Conservation (phyloP, 148 eudicot species). For the Fagopyrum esculentum region DNA sequence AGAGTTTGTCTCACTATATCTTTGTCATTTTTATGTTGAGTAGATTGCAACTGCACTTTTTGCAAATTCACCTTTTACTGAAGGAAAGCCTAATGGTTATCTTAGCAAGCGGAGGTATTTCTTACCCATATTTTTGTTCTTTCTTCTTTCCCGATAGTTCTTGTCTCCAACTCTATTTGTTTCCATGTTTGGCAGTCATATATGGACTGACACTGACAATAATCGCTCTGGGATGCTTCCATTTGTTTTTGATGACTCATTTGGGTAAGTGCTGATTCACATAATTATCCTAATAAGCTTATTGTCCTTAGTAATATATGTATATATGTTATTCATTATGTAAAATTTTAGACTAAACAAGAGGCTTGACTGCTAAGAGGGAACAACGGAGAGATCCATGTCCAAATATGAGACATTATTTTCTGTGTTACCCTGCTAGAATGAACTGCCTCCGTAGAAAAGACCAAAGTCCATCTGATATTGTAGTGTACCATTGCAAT, state of each 20-base stretch:
- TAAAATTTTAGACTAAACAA: not conserved
- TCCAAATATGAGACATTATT: not conserved
- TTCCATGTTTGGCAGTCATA: constrained; percentile 47
- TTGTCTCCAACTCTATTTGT: constrained; percentile 14
- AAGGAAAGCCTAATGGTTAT: constrained; percentile 95
- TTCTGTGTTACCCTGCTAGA: not conserved
- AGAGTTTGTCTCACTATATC: not conserved
- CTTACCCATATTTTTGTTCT: not conserved
- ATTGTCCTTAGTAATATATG: not conserved
- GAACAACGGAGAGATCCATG: not conserved
- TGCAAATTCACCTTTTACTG: constrained; percentile 98
- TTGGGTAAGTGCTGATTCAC: constrained; percentile 54
- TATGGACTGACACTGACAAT: constrained; percentile 91
- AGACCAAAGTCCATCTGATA: not conserved
- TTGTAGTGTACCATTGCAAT: not conserved
- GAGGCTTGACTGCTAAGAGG: not conserved
- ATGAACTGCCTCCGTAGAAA: constrained; percentile 1
- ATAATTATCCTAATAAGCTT: not conserved
- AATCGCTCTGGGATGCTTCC: constrained; percentile 92
- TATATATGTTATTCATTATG: not conserved
- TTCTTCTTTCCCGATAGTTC: constrained; percentile 9
- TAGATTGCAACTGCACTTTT: constrained; percentile 94
- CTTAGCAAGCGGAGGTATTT: constrained; percentile 87
- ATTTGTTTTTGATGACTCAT: constrained; percentile 82
- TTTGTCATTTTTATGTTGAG: constrained; percentile 14